Conservation (phyloP, 176 grass and related monocot species). For the Carex pumila region DNA sequence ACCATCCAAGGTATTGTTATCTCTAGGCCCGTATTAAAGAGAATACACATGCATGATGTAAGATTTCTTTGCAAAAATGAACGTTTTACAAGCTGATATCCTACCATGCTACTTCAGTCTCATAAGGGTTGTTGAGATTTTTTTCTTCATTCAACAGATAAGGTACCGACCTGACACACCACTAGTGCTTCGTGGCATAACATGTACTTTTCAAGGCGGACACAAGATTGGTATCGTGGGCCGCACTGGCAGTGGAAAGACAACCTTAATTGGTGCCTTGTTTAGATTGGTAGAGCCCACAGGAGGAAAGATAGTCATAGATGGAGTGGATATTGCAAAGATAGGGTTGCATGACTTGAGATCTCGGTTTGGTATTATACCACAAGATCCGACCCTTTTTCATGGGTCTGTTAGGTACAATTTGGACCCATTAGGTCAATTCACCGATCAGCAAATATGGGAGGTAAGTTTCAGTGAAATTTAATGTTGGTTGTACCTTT, state of each 20-base stretch:
- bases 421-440: conserved; percentile 59
- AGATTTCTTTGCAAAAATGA: not conserved
- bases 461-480: conserved; percentile 42
- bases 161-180: conserved; percentile 67
- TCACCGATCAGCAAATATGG: conserved; percentile 73
- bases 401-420: conserved; percentile 80
- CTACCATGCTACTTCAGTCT: not conserved
- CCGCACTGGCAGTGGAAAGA: conserved; percentile 88
- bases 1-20: not conserved
- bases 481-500: not conserved
- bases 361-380: conserved; percentile 84
- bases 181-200: conserved; percentile 65
- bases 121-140: not conserved
- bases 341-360: conserved; percentile 87
- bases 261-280: conserved; percentile 76
- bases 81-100: not conserved
- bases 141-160: conserved; percentile 54
- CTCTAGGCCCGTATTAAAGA: not conserved
- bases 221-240: conserved; percentile 89
- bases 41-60: not conserved
- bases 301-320: conserved; percentile 71
- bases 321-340: conserved; percentile 47
- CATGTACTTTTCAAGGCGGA: conserved; percentile 74
- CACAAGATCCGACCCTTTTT: conserved; percentile 94
- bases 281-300: conserved; percentile 93